Percentiles rank a stretch among this genome's conserved stretches.
phyloP scores from a whole-genome alignment of 352 stramenopile species.

The Phytophthora europaea region DNA sequence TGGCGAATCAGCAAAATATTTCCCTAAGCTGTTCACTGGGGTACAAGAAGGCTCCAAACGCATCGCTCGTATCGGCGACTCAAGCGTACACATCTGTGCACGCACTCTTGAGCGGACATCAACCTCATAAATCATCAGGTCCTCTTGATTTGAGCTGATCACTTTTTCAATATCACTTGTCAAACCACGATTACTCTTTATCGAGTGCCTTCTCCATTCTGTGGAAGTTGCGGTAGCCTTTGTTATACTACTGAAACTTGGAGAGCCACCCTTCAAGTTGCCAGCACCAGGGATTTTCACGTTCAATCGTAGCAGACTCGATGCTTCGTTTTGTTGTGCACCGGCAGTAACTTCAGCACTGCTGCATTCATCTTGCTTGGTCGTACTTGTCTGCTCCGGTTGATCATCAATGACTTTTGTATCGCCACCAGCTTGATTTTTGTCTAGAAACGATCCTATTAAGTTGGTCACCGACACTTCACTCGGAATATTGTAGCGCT shows the following conservation, averaged over 20 bases:
- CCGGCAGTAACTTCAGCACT: conserved; percentile 1
- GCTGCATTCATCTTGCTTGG: conserved; percentile 27
- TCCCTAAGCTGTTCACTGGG: conserved; percentile 48
- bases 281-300: conserved; percentile 10
- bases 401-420: neutral
- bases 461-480: conserved; percentile 32
- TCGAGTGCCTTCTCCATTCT: conserved; percentile 8
- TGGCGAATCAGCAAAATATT: conserved; percentile 35
- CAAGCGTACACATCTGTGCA: conserved; percentile 30
- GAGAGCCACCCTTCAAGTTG: neutral
- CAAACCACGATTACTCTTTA: neutral
- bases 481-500: conserved; percentile 54
- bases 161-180: neutral
- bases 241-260: neutral
- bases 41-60: conserved; percentile 47
- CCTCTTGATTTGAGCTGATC: neutral
- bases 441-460: conserved; percentile 56
- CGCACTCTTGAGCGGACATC: conserved; percentile 32
- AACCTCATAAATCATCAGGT: conserved; percentile 19
- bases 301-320: conserved; percentile 2
- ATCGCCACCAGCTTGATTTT: neutral
- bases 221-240: neutral
- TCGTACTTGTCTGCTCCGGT: neutral
- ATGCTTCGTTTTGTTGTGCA: neutral
- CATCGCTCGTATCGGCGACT: conserved; percentile 57